phyloP scores from a whole-genome alignment of 306 rosid species.

The Glycyrrhiza uralensis region DNA sequence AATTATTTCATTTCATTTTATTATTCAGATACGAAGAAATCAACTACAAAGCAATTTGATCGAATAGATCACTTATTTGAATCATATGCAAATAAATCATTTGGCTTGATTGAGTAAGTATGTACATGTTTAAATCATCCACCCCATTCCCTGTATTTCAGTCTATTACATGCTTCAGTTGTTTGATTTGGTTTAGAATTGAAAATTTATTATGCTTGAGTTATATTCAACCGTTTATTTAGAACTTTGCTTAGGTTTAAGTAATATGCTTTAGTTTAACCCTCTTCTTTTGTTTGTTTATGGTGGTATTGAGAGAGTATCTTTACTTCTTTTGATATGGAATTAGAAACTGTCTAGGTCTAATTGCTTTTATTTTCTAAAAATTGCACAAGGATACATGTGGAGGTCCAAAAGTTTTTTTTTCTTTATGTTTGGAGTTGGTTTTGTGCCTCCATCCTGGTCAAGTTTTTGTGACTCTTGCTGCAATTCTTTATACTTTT shows the following conservation, averaged over 20 bases:
- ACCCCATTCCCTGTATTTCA: not conserved
- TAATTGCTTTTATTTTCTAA: not conserved
- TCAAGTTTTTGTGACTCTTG: conserved; percentile 10
- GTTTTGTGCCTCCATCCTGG: not conserved
- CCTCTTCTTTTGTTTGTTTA: not conserved
- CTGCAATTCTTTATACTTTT: conserved; percentile 19
- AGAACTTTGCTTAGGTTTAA: not conserved
- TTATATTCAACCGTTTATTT: not conserved
- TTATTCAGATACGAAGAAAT: conserved; percentile 45
- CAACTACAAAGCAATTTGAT: conserved; percentile 38
- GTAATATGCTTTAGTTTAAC: not conserved
- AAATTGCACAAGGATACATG: not conserved
- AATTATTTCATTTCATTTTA: conserved; percentile 14
- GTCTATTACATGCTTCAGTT: not conserved
- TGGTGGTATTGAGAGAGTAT: not conserved
- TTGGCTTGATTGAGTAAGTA: conserved; percentile 64
- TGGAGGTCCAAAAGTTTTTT: not conserved
- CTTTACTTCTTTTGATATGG: not conserved
- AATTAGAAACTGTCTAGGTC: not conserved
- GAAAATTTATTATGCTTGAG: not conserved
- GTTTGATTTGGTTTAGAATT: not conserved
- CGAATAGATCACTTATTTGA: conserved; percentile 43
- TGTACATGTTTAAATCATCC: conserved; percentile 5
- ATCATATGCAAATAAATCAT: conserved; percentile 40
- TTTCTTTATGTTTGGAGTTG: not conserved